A percentile compares a stretch with the other conserved stretches of the same genome.
Conservation (phyloP, 2,329 filamentous ascomycete species). For the Curvularia eragrostidis region DNA sequence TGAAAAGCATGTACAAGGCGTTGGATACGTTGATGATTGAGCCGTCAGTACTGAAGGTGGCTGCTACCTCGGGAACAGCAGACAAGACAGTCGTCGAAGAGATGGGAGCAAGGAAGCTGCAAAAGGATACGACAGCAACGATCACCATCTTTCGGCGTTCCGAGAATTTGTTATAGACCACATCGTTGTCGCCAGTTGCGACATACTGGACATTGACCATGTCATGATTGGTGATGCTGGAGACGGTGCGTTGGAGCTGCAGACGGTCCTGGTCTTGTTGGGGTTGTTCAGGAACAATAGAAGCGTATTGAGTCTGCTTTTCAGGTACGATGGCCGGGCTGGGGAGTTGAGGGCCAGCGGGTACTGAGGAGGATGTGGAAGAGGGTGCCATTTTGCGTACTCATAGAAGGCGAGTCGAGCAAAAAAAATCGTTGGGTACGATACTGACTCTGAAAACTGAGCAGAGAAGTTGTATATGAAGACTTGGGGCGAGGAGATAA, state of each 20-base stretch:
- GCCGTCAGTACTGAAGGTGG: slow-evolving; percentile 68
- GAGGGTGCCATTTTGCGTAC: slow-evolving; percentile 37
- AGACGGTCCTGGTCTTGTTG: slow-evolving; percentile 29
- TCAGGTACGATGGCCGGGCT: slow-evolving; percentile 25
- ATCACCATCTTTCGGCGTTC: slow-evolving; percentile 69
- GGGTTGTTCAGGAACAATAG: slow-evolving; percentile 35
- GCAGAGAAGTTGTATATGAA: neutral
- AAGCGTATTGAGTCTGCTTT: slow-evolving; percentile 38
- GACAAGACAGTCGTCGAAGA: slow-evolving; percentile 76
- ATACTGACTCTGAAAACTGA: neutral
- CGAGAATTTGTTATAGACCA: slow-evolving; percentile 70
- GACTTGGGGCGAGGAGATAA: neutral
- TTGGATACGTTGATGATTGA: slow-evolving; percentile 76
- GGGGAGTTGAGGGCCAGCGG: slow-evolving; percentile 18
- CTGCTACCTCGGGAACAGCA: slow-evolving; percentile 75
- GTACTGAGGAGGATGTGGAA: slow-evolving; percentile 29
- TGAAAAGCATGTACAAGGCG: slow-evolving; percentile 75
- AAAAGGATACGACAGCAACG: slow-evolving; percentile 73
- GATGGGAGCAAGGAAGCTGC: slow-evolving; percentile 77
- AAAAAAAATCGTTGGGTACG: neutral
- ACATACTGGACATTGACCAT: slow-evolving; percentile 39
- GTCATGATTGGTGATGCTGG: slow-evolving; percentile 42
- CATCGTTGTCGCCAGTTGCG: slow-evolving; percentile 51
- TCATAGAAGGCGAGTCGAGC: slow-evolving; percentile 32
- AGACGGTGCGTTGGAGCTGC: slow-evolving; percentile 43